A percentile compares a stretch with the other conserved stretches of the same genome.
These are phyloP conservation scores for Candida piceae DNA, from an alignment of 805 yeast species.

Conservation along the genomic window DNA sequence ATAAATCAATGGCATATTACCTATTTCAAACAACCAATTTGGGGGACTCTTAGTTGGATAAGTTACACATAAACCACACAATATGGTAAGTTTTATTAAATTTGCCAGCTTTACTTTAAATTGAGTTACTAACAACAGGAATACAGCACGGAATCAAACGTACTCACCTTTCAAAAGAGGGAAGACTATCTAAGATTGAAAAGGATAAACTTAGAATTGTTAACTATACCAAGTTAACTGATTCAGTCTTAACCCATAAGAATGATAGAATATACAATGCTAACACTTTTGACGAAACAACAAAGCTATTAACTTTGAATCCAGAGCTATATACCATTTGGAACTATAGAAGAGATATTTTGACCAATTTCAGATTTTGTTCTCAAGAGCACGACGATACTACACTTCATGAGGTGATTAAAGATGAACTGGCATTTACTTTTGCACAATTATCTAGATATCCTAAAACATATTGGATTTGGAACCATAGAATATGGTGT, in stretches of 20 bases:
- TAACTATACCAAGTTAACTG: constrained; percentile 44
- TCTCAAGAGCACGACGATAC: constrained; percentile 4
- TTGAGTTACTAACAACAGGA: too few relatives aligned
- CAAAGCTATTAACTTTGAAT: constrained; percentile 54
- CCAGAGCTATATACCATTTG: constrained; percentile 89
- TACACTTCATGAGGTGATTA: constrained; percentile 31
- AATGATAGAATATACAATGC: constrained; percentile 25
- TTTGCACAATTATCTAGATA: constrained; percentile 51
- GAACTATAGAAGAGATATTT: constrained; percentile 81
- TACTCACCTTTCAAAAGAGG: constrained; percentile 50
- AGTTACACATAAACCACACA: too few relatives aligned
- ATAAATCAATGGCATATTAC: too few relatives aligned
- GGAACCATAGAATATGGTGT: constrained; percentile 91
- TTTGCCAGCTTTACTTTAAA: too few relatives aligned
- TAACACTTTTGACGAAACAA: constrained; percentile 47
- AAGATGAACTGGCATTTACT: constrained; percentile 57
- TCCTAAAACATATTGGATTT: constrained; percentile 95
- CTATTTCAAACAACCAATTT: too few relatives aligned
- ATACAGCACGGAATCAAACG: constrained; percentile 67
- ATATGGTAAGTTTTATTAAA: too few relatives aligned
- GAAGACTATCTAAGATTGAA: constrained; percentile 42
- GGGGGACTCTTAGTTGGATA: too few relatives aligned
- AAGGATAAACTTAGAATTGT: constrained; percentile 60
- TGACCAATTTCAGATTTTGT: constrained; percentile 31
- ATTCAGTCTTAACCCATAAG: constrained; percentile 36